These are phyloP conservation scores for Pterulicium gracile DNA, from an alignment of 1,284 basidiomycete species.

Conservation along the genomic window DNA sequence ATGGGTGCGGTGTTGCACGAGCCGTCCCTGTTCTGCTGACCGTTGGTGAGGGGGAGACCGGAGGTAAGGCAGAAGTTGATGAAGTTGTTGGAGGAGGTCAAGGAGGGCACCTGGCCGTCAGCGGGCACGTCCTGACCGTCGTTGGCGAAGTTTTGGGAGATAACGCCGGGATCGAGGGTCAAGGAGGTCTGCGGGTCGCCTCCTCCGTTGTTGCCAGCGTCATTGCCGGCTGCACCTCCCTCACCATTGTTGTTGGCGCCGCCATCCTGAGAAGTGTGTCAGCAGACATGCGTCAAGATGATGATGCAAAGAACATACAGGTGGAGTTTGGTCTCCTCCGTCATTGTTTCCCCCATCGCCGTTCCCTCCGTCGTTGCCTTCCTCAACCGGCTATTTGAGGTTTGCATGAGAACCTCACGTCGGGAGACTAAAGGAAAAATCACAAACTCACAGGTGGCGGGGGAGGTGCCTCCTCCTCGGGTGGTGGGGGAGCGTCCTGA, in stretches of 20 bases:
- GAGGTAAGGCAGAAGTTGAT: constrained; percentile 53
- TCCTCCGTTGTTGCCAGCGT: constrained; percentile 8
- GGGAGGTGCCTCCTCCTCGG: too few relatives aligned
- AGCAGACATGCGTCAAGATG: constrained; percentile 4
- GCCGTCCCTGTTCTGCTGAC: constrained; percentile 44
- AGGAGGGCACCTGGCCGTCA: constrained; percentile 43
- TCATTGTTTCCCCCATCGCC: constrained; percentile 7
- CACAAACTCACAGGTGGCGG: not conserved
- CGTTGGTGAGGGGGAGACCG: constrained; percentile 48
- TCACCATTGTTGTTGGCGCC: constrained; percentile 4
- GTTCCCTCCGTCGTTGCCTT: constrained; percentile 9
- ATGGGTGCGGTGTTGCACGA: constrained; percentile 60
- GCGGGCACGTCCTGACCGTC: constrained; percentile 34
- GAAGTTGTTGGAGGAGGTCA: constrained; percentile 62
- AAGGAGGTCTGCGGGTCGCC: constrained; percentile 28
- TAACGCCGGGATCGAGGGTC: constrained; percentile 40
- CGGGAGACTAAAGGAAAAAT: not conserved
- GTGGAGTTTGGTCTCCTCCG: too few relatives aligned
- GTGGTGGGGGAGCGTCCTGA: too few relatives aligned
- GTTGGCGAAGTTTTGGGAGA: constrained; percentile 40
- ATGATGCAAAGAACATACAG: not conserved
- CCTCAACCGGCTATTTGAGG: constrained; percentile 8
- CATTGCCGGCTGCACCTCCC: constrained; percentile 1
- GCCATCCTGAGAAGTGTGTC: constrained; percentile 3
- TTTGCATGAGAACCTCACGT: too few relatives aligned